Base-by-base conservation (phyloP, 345 rosid genomes). In the Schrenkiella parvula region DNA sequence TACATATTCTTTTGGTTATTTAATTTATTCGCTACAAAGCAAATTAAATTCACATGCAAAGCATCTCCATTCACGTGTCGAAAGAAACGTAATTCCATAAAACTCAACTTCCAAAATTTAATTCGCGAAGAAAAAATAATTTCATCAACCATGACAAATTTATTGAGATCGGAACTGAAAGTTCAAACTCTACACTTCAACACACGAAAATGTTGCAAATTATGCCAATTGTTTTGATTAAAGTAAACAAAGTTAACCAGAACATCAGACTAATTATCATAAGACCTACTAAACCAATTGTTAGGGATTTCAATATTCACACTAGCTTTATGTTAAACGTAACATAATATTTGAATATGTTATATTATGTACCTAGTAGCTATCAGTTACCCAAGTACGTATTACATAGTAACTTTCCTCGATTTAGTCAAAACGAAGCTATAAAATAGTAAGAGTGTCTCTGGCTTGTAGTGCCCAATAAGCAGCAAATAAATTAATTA, bases 11-110 rank as follows among this genome's bases (percentile, higher is more conserved):
- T 75, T 68, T 75, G 63, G 44, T 53, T 53, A 25, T 18, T 53
- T 25, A 52, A 32, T 4, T 42, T 75, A n/a, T 35, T 50, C 61
- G 4, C 38, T 47, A 66, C 62, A 67, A 74, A 74, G 72, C 53
- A 66, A 44, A 31, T 48, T 39, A 22, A 57, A 32, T 59, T 75
- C 79, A 75, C 79, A 75, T 75, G 74, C 79, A 53, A 44, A 68
- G 79, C 52, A 53, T 68, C 26, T 59, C 51, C 70, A 35, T 53
- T 41, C 79, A 75, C 79, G 79, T 75, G 79, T 75, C 70, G 5
- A 60, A 61, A 39, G 52, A 68, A 53, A 26, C 65, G 65, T 68
- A 62, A 18, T 34, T 68, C 70, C 42, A 52, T 61, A 52, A 22
- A 60, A 58, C 34, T 29, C 54, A 64, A 29, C 21, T 48, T 51